phyloP scores from a whole-genome alignment of 2,329 filamentous ascomycete genomes.

The Rhynchosporium secalis region DNA sequence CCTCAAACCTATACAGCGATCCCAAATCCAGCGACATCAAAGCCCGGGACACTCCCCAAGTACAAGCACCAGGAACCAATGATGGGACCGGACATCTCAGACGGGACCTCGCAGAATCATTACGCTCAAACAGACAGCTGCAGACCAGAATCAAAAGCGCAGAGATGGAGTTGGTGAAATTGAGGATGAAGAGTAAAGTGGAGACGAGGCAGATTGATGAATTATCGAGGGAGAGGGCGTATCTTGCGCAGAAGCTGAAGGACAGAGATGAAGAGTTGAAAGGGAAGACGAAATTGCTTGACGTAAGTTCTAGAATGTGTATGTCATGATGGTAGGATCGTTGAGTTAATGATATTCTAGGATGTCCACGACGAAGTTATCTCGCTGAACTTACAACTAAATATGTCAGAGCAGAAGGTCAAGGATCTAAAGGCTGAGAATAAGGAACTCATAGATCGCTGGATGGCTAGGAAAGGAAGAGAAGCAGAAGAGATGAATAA shows the following conservation, averaged over 20 bases:
- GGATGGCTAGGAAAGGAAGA: constrained; percentile 84
- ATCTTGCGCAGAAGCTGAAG: constrained; percentile 65
- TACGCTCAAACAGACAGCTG: constrained; percentile 70
- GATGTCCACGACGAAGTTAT: constrained; percentile 93
- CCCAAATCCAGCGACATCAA: constrained; percentile 36
- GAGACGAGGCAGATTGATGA: constrained; percentile 58
- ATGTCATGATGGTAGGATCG: constrained; percentile 6
- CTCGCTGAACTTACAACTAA: constrained; percentile 81
- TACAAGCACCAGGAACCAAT: constrained; percentile 32
- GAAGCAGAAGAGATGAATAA: constrained; percentile 87
- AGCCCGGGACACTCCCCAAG: constrained; percentile 34
- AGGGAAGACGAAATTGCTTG: constrained; percentile 79
- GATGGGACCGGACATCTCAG: constrained; percentile 52
- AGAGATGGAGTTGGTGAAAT: constrained; percentile 61
- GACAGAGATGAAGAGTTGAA: constrained; percentile 84
- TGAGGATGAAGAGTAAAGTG: constrained; percentile 60
- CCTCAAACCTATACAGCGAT: constrained; percentile 33
- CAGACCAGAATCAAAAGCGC: constrained; percentile 62
- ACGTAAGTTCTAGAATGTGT: constrained; percentile 49
- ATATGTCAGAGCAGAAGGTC: constrained; percentile 76
- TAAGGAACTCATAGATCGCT: constrained; percentile 82
- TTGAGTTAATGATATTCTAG: constrained; percentile 41
- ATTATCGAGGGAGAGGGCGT: constrained; percentile 48
- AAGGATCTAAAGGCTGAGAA: constrained; percentile 79
- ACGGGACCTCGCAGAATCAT: constrained; percentile 72